phyloP scores from a whole-genome alignment of 768 basidiomycete species.

The Amanita brunnescens region DNA sequence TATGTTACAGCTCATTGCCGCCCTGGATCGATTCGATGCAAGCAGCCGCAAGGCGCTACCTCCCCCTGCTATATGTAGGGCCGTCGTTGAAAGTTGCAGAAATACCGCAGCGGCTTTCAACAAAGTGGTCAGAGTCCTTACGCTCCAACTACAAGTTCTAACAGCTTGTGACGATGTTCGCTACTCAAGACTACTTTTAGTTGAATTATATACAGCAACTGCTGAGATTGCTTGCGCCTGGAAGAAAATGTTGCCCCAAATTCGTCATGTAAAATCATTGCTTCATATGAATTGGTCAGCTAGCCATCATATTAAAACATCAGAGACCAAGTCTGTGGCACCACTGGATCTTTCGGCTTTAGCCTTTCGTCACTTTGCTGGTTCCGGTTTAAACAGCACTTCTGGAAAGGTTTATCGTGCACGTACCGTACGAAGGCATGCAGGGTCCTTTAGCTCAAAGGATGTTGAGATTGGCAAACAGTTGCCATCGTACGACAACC shows the following conservation, averaged over 20 bases:
- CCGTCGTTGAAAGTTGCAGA: constrained; percentile 73
- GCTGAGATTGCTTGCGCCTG: constrained; percentile 85
- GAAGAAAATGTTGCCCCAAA: constrained; percentile 64
- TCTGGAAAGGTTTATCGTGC: constrained; percentile 23
- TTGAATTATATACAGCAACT: constrained; percentile 83
- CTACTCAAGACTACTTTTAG: constrained; percentile 76
- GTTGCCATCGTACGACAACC: constrained; percentile 55
- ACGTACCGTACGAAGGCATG: constrained; percentile 69
- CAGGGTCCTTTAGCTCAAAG: constrained; percentile 90
- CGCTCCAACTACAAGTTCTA: constrained; percentile 72
- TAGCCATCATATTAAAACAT: constrained; percentile 9
- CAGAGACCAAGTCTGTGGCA: not conserved
- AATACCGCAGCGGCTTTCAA: constrained; percentile 79
- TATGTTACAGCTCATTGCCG: constrained; percentile 77
- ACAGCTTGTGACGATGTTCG: constrained; percentile 73
- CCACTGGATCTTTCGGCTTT: constrained; percentile 13
- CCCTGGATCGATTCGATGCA: constrained; percentile 87
- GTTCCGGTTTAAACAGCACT: constrained; percentile 15
- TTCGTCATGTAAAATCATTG: constrained; percentile 61
- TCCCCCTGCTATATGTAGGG: constrained; percentile 62
- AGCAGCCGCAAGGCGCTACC: constrained; percentile 64
- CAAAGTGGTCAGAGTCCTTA: constrained; percentile 80
- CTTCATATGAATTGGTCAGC: constrained; percentile 29
- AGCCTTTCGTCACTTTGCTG: constrained; percentile 21
- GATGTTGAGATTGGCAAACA: constrained; percentile 86